These are phyloP conservation scores for Penicillium coprophilum DNA, from an alignment of 495 filamentous ascomycete genomes.

Conservation along the genomic window DNA sequence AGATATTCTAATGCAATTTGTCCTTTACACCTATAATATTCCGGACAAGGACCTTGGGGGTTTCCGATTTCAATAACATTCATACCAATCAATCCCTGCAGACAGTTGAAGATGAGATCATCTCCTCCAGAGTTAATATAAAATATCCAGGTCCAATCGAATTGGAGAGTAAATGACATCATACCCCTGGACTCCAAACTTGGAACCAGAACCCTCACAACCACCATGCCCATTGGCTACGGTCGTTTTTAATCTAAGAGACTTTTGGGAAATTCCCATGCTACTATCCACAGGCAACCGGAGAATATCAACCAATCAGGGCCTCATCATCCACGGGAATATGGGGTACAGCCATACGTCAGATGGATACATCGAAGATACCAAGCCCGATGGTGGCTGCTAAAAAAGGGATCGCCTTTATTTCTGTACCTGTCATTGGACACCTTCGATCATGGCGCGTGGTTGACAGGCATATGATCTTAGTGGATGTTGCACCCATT, in stretches of 20 bases:
- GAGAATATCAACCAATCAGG: constrained; percentile 19
- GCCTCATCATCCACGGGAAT: background rate
- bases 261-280: background rate
- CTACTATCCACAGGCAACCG: background rate
- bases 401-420: background rate
- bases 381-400: constrained; percentile 1
- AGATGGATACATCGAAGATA: constrained; percentile 6
- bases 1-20: constrained; percentile 16
- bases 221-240: constrained; percentile 1
- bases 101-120: background rate
- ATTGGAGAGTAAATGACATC: constrained; percentile 19
- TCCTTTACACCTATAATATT: background rate
- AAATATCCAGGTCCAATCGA: constrained; percentile 11
- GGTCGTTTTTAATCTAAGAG: constrained; percentile 7
- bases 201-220: background rate
- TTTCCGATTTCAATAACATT: too few species aligned
- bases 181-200: constrained; percentile 5
- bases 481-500: constrained; percentile 25
- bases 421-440: constrained; percentile 1
- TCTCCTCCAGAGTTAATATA: constrained; percentile 19
- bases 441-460: background rate
- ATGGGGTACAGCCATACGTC: background rate
- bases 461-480: constrained; percentile 11
- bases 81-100: background rate
- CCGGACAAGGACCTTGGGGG: background rate